Evolutionary conservation across 2,329 filamentous ascomycete species (phyloP), one percentile per base, ranked within the genome.

Genomic region (Atkinsonella hypoxylon): DNA sequence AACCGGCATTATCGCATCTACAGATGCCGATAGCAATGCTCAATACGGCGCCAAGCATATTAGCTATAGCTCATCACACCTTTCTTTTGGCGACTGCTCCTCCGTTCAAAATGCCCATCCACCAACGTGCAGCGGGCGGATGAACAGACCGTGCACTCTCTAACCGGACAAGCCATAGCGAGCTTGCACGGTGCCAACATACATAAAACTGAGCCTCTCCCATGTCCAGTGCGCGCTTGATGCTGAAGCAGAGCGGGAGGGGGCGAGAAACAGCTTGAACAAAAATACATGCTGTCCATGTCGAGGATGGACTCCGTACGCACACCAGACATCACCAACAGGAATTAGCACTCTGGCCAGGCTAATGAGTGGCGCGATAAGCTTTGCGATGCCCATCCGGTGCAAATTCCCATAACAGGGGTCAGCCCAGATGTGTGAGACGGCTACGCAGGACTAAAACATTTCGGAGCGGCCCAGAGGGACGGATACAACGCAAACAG

Each of bases 381-480:
- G 34, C 34, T 36, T 15, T 15, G 34, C 34, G 34, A 36, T 36
- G 34, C 3, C 15, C 11, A 6, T 12, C 11, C 11, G 5, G 15
- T 36, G 7, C 34, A 36, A 36, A 36, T 36, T 36, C 2, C 11
- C 34, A 36, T 12, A 36, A 36, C 34, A 36, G 34, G 34, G 34
- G 34, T 15, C 34, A 36, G 15, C 34, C 34, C 34, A 38, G 32
- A 51, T 20, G 20, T 43, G 41, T 43, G 41, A 20, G 34, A 36
- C 34, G 17, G 41, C 30, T 31, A 15, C 18, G 42, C 15, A 45
- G 47, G 43, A 44, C 30, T 36, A 47, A 49, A 50, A 44, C 36
- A 17, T 36, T 42, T 49, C 10, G 51, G 47, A 46, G 47, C 47
- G 51, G 34, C 51, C 47, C 51, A 32, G 51, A 47, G 31, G 42